phyloP scores from a whole-genome alignment of 257 asterid species.

The Nicotiana tabacum region DNA sequence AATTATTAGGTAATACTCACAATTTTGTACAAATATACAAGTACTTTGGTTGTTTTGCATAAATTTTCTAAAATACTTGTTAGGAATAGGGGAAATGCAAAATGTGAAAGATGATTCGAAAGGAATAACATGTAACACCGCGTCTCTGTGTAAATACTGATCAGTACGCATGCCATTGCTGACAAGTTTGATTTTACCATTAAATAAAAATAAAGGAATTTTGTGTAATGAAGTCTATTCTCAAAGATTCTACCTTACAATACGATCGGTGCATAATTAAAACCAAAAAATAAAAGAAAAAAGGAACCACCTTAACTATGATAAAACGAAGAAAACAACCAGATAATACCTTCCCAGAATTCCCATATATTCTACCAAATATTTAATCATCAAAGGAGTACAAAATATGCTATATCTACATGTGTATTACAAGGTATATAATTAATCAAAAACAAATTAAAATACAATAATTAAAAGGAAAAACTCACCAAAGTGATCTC shows the following conservation, averaged over 20 bases:
- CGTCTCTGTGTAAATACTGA: not conserved
- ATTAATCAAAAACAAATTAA: not conserved
- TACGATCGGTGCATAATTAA: not conserved
- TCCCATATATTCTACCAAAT: constrained; percentile 6
- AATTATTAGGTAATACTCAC: not conserved
- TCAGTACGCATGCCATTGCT: not conserved
- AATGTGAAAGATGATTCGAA: not conserved
- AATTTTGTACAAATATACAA: not conserved
- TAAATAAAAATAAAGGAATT: not conserved
- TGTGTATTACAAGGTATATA: constrained; percentile 5
- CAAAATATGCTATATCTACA: constrained; percentile 9
- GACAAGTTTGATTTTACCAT: not conserved
- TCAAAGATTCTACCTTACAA: not conserved
- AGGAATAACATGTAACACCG: not conserved
- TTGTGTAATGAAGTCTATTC: not conserved
- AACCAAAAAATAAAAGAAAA: not conserved
- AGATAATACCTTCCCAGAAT: not conserved
- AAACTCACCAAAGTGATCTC: not conserved
- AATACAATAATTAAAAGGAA: not conserved
- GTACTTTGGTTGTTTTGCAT: not conserved
- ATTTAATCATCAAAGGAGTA: not conserved
- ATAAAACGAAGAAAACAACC: not conserved
- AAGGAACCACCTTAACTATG: not conserved
- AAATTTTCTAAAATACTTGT: not conserved
- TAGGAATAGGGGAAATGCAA: not conserved